A percentile compares a stretch with the other conserved stretches of the same genome.
These are phyloP conservation scores for Sugiyamaella castrensis DNA, from an alignment of 1,139 yeast genomes.

Conservation along the genomic window DNA sequence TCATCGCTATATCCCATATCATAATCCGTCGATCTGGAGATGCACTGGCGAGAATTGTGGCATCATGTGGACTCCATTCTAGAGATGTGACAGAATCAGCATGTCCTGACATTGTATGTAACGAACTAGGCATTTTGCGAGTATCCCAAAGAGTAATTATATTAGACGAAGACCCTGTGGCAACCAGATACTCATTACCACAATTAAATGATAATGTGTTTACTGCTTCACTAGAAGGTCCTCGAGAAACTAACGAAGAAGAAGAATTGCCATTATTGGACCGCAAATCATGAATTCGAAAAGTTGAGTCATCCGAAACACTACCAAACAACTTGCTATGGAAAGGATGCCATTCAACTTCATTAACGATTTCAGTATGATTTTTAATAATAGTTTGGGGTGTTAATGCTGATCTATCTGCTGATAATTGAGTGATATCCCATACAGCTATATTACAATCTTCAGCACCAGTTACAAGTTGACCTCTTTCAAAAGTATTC, in stretches of 20 bases:
- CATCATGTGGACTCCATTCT: conserved; percentile 69
- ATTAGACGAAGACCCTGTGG: conserved; percentile 71
- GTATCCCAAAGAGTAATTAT: conserved; percentile 65
- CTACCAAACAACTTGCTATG: conserved; percentile 58
- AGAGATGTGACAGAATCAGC: conserved; percentile 60
- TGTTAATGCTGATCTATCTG: conserved; percentile 18
- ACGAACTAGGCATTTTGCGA: conserved; percentile 40
- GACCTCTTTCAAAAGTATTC: conserved; percentile 44
- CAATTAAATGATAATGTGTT: conserved; percentile 67
- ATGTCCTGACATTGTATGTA: conserved; percentile 45
- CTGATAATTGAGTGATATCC: conserved; percentile 47
- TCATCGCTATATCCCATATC: conserved; percentile 59
- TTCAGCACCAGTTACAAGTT: conserved; percentile 62
- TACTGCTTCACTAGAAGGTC: conserved; percentile 42
- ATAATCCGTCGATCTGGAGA: conserved; percentile 70
- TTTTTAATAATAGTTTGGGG: conserved; percentile 16
- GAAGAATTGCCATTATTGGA: background rate
- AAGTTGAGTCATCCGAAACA: conserved; percentile 66
- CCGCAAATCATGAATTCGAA: conserved; percentile 61
- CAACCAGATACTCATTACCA: conserved; percentile 52
- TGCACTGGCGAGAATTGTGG: conserved; percentile 64
- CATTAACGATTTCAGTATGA: conserved; percentile 36
- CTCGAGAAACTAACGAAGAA: conserved; percentile 7
- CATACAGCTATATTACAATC: conserved; percentile 69
- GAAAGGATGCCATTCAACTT: conserved; percentile 47